Evolutionary conservation across 371 early-diverging fungal genomes (phyloP), one percentile per base, ranked within the genome.

Genomic region (Mortierella sp.): DNA sequence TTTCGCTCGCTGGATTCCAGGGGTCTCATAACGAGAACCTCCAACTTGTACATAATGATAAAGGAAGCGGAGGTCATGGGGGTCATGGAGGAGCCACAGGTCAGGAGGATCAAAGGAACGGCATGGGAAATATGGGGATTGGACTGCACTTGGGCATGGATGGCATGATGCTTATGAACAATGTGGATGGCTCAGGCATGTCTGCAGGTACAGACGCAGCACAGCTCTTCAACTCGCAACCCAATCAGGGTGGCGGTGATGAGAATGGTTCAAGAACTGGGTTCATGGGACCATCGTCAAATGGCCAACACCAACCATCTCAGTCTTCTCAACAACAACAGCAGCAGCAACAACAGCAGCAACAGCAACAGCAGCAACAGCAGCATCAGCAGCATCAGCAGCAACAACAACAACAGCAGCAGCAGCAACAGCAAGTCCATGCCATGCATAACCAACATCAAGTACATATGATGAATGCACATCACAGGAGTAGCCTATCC

Each of bases 91-190:
- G 4, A 58, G 52, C 10, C 31, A 48, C 7, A 42, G 50, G 42
- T 60, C 42, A 0, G 27, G 27, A 19, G 45, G 42, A 12, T 53
- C 41, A 31, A 39, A 38, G 49, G 19, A 34, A 58, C 56, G 48
- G 23, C 13, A 53, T 46, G 18, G 59, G 58, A 12, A 41, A 57
- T 16, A 21, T 72, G 52, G 64, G 67, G 7, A 28, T 73, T 51
- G 52, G 41, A 16, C 55, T 73, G 12, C 74, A 73, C 27, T 51
- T 73, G 19, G 68, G 67, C 7, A 41, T 72, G 49, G 61, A 64
- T 18, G 39, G 57, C 21, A 73, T 73, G 74, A 31, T 73, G 34
- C 63, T 67, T 45, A 31, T 73, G 47, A 73, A 73, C 23, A 26
- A 41, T 28, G 51, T 34, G 34, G 61, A 64, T 14, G 68, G 67